Conservation (phyloP, 2,329 filamentous ascomycete genomes). For the Xylariaceae sp. region DNA sequence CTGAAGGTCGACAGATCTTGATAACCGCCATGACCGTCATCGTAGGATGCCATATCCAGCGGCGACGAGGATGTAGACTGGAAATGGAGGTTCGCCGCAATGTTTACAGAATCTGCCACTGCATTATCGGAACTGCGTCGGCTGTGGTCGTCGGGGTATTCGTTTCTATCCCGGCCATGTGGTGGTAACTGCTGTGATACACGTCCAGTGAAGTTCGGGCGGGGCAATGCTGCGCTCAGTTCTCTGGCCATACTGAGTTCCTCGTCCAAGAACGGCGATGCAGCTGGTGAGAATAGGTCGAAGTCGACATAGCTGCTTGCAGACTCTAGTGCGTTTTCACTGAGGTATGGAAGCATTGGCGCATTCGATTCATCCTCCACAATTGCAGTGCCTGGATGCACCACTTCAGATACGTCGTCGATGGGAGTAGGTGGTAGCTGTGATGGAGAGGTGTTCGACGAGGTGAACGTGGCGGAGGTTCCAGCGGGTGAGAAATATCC, state of each 20-base stretch:
- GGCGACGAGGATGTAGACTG: too few relatives aligned
- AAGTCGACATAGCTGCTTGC: conserved; percentile 51
- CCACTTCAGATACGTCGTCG: conserved; percentile 10
- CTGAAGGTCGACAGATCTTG: too few relatives aligned
- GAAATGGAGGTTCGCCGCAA: too few relatives aligned
- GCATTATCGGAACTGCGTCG: too few relatives aligned
- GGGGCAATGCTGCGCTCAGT: conserved; percentile 3
- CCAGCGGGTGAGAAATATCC: conserved; percentile 39
- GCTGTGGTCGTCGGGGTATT: too few relatives aligned
- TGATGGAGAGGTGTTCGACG: conserved; percentile 30
- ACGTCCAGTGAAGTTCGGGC: too few relatives aligned
- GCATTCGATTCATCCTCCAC: conserved; percentile 11
- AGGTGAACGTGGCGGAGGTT: conserved; percentile 20
- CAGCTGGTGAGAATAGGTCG: conserved; percentile 49
- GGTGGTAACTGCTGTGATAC: too few relatives aligned
- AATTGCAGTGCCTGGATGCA: conserved; percentile 8
- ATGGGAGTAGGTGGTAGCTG: conserved; percentile 29
- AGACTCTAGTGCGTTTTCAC: conserved; percentile 30
- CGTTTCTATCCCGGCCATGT: too few relatives aligned
- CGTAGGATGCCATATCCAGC: too few relatives aligned
- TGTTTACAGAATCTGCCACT: too few relatives aligned
- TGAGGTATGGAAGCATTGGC: conserved; percentile 40
- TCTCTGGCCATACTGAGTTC: conserved; percentile 35
- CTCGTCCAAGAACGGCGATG: conserved; percentile 45
- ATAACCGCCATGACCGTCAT: too few relatives aligned